Evolutionary conservation across 805 yeast genomes (phyloP).

Genomic region (Hanseniaspora valbyensis): DNA sequence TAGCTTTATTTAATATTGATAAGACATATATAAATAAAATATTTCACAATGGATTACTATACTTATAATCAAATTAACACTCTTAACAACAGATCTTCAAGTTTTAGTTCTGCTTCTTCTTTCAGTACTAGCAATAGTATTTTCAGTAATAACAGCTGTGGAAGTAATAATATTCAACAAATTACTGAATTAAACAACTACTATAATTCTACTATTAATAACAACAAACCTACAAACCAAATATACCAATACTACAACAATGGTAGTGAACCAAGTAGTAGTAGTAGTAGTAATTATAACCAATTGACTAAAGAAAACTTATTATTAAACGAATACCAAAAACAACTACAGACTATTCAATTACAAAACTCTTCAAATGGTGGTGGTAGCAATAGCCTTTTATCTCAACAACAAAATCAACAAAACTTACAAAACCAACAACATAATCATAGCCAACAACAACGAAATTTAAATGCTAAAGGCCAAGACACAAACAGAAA

Average conservation of each 20-base stretch:
- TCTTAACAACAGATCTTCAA: not conserved
- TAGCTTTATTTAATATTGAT: too few species aligned
- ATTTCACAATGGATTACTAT: too few species aligned
- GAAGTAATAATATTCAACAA: conserved; percentile 6
- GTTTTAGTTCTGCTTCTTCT: not conserved
- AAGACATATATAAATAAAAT: too few species aligned
- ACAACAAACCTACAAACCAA: not conserved
- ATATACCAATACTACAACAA: conserved; percentile 4
- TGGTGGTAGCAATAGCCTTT: too few species aligned
- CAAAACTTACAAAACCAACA: too few species aligned
- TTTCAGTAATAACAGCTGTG: not conserved
- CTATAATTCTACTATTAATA: not conserved
- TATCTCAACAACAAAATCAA: not conserved
- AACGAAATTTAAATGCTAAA: not conserved
- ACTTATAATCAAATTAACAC: not conserved
- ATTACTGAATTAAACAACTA: conserved; percentile 12
- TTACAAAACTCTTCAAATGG: too few species aligned
- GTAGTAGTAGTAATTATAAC: too few species aligned
- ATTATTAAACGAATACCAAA: not conserved
- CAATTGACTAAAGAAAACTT: conserved; percentile 8
- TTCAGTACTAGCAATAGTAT: not conserved
- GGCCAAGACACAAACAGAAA: conserved; percentile 39
- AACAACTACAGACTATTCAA: not conserved
- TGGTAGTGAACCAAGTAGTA: too few species aligned
- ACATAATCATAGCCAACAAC: too few species aligned